phyloP scores from a whole-genome alignment of 177 flowering plant genomes.

The Telopea speciosissima region DNA sequence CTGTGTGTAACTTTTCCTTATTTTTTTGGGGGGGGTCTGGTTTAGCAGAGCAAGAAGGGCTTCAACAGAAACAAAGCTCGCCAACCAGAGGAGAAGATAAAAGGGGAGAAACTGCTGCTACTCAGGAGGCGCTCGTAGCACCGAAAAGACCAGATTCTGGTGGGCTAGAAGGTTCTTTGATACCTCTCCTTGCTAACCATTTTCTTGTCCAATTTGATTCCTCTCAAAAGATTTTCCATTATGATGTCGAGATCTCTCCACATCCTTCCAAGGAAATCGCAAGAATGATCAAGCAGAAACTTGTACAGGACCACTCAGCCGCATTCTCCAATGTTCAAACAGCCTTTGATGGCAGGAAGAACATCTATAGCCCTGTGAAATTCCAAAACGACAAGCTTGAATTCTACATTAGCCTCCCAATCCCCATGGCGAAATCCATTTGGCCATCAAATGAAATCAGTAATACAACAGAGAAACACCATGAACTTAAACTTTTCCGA shows the following conservation, averaged over 20 bases:
- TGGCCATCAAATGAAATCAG: constrained; percentile 11
- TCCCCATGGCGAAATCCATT: constrained; percentile 32
- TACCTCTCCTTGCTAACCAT: constrained; percentile 88
- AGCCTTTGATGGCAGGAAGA: constrained; percentile 82
- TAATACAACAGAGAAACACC: constrained; percentile 22
- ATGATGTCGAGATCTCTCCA: constrained; percentile 78
- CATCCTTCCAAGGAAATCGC: constrained; percentile 76
- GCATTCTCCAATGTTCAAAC: constrained; percentile 55
- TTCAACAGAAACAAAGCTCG: constrained; percentile 19
- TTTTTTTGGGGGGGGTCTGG: not conserved
- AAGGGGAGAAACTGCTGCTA: constrained; percentile 17
- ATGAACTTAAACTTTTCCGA: constrained; percentile 47
- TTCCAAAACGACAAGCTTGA: constrained; percentile 66
- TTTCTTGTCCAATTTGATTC: constrained; percentile 69
- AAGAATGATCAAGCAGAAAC: constrained; percentile 60
- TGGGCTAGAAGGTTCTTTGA: constrained; percentile 61
- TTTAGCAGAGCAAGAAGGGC: constrained; percentile 17
- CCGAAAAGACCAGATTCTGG: constrained; percentile 86
- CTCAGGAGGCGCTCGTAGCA: constrained; percentile 30
- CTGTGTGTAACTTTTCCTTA: not conserved
- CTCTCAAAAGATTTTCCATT: constrained; percentile 57
- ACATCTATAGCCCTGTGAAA: constrained; percentile 66
- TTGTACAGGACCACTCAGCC: constrained; percentile 51
- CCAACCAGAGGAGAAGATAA: constrained; percentile 26
- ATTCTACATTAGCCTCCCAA: constrained; percentile 58